Evolutionary conservation across 805 yeast genomes (phyloP).

Genomic region (Saccharomyces kudriavzevii): DNA sequence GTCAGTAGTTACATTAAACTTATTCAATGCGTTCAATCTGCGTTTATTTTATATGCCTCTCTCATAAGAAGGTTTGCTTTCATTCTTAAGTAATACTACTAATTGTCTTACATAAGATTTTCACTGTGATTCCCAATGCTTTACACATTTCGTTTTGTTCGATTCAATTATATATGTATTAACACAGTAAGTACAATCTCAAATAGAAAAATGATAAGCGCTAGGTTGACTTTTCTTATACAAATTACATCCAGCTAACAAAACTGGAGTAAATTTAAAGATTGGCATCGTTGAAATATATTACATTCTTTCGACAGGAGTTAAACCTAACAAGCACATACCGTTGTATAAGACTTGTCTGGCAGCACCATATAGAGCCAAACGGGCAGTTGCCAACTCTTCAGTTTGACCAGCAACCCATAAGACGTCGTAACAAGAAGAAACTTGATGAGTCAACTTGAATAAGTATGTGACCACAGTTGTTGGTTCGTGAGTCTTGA

Average conservation of each 20-base stretch:
- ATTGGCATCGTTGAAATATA: neutral
- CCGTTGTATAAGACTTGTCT: conserved; percentile 85
- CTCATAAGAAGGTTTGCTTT: too few relatives aligned
- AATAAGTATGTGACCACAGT: conserved; percentile 89
- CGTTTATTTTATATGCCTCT: too few relatives aligned
- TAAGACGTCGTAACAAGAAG: conserved; percentile 91
- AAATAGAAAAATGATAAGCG: neutral
- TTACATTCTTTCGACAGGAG: conserved; percentile 97
- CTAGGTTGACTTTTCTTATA: neutral
- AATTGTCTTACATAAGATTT: too few relatives aligned
- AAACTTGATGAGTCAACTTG: conserved; percentile 87
- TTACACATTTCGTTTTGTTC: too few relatives aligned
- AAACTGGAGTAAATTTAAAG: neutral
- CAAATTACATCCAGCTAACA: neutral
- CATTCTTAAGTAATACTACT: too few relatives aligned
- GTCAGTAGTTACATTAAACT: too few relatives aligned
- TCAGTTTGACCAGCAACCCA: conserved; percentile 95
- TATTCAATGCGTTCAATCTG: too few relatives aligned
- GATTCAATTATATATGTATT: too few relatives aligned
- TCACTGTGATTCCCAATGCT: neutral
- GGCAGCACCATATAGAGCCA: conserved; percentile 84
- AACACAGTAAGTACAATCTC: neutral
- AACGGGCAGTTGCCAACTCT: conserved; percentile 78
- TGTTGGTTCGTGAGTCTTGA: conserved; percentile 81
- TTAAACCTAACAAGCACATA: conserved; percentile 78